phyloP scores from a whole-genome alignment of 1,284 basidiomycete genomes.

The Tylopilus orsonianus region DNA sequence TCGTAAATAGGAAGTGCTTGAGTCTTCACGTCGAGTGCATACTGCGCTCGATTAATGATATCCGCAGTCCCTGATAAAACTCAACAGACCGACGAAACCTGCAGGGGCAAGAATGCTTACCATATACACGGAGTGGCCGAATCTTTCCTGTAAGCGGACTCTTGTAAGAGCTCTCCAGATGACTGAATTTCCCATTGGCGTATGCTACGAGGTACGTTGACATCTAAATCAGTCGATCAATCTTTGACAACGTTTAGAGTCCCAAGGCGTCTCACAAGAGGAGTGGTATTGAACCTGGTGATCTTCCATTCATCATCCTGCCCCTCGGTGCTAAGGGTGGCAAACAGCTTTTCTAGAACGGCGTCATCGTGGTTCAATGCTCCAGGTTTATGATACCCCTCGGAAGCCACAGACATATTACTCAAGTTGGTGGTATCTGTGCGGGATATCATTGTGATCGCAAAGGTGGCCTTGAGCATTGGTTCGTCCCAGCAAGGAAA shows the following conservation, averaged over 20 bases:
- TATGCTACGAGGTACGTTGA: constrained; percentile 93
- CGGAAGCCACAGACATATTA: constrained; percentile 81
- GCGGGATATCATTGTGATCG: constrained; percentile 82
- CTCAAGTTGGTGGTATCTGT: constrained; percentile 74
- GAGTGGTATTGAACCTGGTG: constrained; percentile 76
- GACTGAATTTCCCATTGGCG: constrained; percentile 82
- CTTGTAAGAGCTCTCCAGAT: constrained; percentile 75
- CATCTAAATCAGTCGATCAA: constrained; percentile 45
- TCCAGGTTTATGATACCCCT: constrained; percentile 43
- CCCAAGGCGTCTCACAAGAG: constrained; percentile 39
- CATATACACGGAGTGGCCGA: constrained; percentile 84
- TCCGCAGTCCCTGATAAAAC: constrained; percentile 74
- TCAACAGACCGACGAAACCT: constrained; percentile 1
- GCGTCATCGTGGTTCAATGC: constrained; percentile 29
- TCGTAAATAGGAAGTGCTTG: constrained; percentile 92
- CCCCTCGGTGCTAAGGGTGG: constrained; percentile 36
- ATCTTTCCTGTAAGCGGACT: constrained; percentile 83
- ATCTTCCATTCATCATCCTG: constrained; percentile 70
- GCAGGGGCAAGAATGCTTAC: constrained; percentile 37
- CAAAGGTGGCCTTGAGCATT: constrained; percentile 85
- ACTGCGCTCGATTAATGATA: constrained; percentile 78
- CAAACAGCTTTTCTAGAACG: constrained; percentile 38
- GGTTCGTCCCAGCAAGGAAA: constrained; percentile 97
- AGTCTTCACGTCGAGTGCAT: constrained; percentile 87
- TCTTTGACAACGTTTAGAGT: background rate